phyloP scores from a whole-genome alignment of 164 flowering plant genomes.

The Annona cherimola region DNA sequence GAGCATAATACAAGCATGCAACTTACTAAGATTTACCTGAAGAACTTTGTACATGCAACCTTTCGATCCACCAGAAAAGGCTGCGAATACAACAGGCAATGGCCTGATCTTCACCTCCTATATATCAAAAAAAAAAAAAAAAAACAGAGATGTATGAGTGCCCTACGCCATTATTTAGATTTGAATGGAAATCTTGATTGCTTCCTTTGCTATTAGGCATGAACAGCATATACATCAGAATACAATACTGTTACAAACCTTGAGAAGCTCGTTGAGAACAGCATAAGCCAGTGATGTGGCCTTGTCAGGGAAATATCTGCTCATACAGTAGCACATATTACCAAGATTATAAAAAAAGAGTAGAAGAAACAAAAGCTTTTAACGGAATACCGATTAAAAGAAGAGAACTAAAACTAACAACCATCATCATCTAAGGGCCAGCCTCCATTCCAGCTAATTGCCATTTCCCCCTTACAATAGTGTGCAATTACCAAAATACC shows the following conservation, averaged over 20 bases:
- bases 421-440: too few relatives aligned
- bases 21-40: slow-evolving; percentile 48
- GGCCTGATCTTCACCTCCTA: slow-evolving; percentile 76
- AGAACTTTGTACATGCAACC: slow-evolving; percentile 92
- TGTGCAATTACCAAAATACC: too few relatives aligned
- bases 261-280: slow-evolving; percentile 60
- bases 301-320: slow-evolving; percentile 84
- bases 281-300: slow-evolving; percentile 59
- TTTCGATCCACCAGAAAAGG: slow-evolving; percentile 94
- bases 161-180: too few relatives aligned
- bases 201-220: too few relatives aligned
- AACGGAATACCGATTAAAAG: background rate
- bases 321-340: background rate
- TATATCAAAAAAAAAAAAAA: slow-evolving; percentile 3
- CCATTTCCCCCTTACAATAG: too few relatives aligned
- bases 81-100: slow-evolving; percentile 76
- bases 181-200: too few relatives aligned
- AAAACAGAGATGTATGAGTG: too few relatives aligned
- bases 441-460: too few relatives aligned
- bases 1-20: background rate
- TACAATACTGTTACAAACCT: slow-evolving; percentile 39
- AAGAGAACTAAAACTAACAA: background rate
- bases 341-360: background rate
- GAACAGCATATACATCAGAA: too few relatives aligned
- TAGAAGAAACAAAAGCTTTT: background rate